Percentiles rank a stretch among this genome's conserved stretches.
phyloP scores from a whole-genome alignment of 345 rosid species.

The Populus ilicifolia region DNA sequence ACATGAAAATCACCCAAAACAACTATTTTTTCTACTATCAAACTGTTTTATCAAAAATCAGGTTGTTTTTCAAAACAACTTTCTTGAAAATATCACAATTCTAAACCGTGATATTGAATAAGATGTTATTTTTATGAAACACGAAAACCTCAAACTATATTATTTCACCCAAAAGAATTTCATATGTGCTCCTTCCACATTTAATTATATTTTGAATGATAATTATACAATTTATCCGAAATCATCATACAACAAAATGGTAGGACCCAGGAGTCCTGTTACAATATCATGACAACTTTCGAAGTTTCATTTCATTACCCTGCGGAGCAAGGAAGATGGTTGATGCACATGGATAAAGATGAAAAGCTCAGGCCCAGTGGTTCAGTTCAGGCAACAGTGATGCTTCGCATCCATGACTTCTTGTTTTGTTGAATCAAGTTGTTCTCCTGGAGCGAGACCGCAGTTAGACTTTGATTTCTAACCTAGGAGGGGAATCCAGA shows the following conservation, averaged over 20 bases:
- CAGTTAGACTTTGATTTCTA: constrained; percentile 4
- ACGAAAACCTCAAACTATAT: too few relatives aligned
- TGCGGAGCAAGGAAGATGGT: background rate
- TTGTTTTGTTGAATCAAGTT: background rate
- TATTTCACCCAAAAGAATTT: too few relatives aligned
- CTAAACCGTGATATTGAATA: too few relatives aligned
- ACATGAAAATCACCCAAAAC: too few relatives aligned
- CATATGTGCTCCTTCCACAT: too few relatives aligned
- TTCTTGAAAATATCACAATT: too few relatives aligned
- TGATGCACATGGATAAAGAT: background rate
- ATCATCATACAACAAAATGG: constrained; percentile 5
- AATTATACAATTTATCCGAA: too few relatives aligned
- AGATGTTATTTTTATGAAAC: too few relatives aligned
- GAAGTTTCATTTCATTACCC: background rate
- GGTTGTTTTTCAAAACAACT: too few relatives aligned
- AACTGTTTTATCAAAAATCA: too few relatives aligned
- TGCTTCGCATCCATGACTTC: background rate
- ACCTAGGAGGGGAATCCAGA: background rate
- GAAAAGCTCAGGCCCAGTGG: background rate
- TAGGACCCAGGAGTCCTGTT: background rate
- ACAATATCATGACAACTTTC: constrained; percentile 1
- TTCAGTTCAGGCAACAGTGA: background rate
- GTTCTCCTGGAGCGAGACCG: background rate
- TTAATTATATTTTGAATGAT: too few relatives aligned
- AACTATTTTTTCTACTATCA: too few relatives aligned